These are phyloP conservation scores for Sordaria brevicollis DNA, from an alignment of 495 filamentous ascomycete genomes.

Conservation along the genomic window DNA sequence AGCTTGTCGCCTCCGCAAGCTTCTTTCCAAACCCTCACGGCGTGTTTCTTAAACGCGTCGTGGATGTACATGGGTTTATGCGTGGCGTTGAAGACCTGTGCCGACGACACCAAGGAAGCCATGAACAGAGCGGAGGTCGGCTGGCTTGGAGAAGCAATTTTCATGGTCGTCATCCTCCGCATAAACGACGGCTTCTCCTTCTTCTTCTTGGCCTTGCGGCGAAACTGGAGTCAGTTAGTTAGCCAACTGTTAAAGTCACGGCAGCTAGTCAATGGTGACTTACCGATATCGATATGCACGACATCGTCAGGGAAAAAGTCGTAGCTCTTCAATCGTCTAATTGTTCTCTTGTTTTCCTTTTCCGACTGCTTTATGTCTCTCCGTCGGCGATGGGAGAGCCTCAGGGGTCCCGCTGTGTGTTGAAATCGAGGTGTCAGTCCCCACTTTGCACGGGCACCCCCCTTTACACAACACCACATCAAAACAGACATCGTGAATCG, in stretches of 20 bases:
- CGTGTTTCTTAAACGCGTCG: slow-evolving; percentile 24
- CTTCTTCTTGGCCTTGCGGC: slow-evolving; percentile 15
- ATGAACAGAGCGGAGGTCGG: slow-evolving; percentile 11
- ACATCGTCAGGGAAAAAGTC: not conserved
- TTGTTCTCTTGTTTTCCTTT: not conserved
- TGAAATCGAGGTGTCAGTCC: no score
- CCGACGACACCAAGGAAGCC: slow-evolving; percentile 8
- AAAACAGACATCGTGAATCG: no score
- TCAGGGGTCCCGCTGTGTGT: not conserved
- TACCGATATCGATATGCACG: not conserved
- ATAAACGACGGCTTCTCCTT: slow-evolving; percentile 13
- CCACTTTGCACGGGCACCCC: no score
- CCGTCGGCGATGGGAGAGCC: not conserved
- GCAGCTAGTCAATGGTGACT: not conserved
- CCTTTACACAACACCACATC: no score
- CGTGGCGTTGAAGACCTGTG: slow-evolving; percentile 10
- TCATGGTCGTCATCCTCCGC: slow-evolving; percentile 20
- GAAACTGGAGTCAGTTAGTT: slow-evolving; percentile 4
- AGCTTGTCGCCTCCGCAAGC: slow-evolving; percentile 14
- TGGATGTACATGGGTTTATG: slow-evolving; percentile 7
- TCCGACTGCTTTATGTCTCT: not conserved
- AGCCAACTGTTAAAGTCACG: not conserved
- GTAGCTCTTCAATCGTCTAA: not conserved
- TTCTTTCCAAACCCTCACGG: slow-evolving; percentile 24
- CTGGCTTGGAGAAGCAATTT: slow-evolving; percentile 12